A percentile compares a stretch with the other conserved stretches of the same genome.
These are phyloP conservation scores for Hansenula lynferdii DNA, from an alignment of 1,139 yeast species.

Conservation along the genomic window DNA sequence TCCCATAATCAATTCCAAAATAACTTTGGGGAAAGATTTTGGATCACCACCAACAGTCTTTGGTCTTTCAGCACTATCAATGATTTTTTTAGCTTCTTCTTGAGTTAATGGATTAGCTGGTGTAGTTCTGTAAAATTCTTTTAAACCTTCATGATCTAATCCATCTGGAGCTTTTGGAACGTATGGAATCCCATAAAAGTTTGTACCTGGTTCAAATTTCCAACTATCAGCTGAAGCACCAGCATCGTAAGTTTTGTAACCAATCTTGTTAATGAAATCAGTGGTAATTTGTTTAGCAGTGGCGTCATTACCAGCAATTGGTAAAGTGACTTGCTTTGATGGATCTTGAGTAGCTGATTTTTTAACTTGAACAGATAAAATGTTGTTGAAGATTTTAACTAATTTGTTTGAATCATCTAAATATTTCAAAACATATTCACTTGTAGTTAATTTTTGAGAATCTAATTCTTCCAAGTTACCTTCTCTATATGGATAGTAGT, in stretches of 20 bases:
- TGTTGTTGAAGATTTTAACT: slow-evolving; percentile 1
- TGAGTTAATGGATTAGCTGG: background rate
- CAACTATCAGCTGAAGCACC: slow-evolving; percentile 1
- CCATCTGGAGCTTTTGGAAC: slow-evolving; percentile 1
- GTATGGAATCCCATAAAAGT: background rate
- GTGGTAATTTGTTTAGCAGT: background rate
- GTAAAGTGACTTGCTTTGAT: slow-evolving; percentile 1
- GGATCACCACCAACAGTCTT: background rate
- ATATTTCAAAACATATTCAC: slow-evolving; percentile 1
- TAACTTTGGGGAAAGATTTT: background rate
- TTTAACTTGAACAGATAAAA: background rate
- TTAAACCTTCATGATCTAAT: background rate
- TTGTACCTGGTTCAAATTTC: slow-evolving; percentile 2
- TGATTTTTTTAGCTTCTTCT: background rate
- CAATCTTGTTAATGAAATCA: background rate
- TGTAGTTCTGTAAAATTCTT: background rate
- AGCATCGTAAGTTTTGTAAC: background rate
- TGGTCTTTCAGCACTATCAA: background rate
- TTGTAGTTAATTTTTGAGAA: background rate
- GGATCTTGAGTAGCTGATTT: background rate
- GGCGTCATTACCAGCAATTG: background rate
- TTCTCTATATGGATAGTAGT: slow-evolving; percentile 1
- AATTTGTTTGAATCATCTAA: background rate
- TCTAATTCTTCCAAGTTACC: background rate
- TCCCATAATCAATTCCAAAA: background rate